phyloP scores from a whole-genome alignment of 495 filamentous ascomycete genomes.

The Trichoderma gamsii region DNA sequence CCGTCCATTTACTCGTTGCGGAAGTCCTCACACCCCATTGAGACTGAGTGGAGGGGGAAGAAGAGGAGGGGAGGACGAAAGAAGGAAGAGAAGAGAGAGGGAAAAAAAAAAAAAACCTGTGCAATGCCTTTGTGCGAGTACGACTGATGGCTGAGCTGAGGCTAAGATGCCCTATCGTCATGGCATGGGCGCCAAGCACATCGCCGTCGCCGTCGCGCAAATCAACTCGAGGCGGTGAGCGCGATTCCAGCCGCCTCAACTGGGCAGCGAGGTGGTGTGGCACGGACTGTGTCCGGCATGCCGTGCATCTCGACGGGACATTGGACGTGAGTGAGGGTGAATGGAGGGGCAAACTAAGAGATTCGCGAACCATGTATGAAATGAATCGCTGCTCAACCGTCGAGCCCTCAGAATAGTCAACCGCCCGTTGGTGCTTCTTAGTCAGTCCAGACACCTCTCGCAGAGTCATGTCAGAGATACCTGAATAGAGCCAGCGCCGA shows the following conservation, averaged over 20 bases:
- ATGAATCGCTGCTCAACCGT: neutral
- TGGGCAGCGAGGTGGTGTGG: neutral
- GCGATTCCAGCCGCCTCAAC: neutral
- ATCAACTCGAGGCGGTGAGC: conserved; percentile 7
- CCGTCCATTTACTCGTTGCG: neutral
- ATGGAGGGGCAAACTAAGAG: neutral
- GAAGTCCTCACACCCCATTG: no score
- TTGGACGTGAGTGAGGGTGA: neutral
- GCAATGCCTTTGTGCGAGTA: neutral
- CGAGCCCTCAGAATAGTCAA: neutral
- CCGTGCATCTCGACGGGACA: conserved; percentile 5
- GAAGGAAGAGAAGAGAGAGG: no score
- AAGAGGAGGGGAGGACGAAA: no score
- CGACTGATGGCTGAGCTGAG: neutral
- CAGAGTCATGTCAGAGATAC: neutral
- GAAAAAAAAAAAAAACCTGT: no score
- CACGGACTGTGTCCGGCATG: conserved; percentile 12
- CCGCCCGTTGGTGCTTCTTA: conserved; percentile 4
- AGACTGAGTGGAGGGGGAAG: no score
- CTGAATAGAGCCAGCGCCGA: neutral
- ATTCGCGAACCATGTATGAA: neutral
- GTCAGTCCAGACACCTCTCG: neutral
- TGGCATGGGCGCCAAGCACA: conserved; percentile 1
- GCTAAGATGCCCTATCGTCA: neutral
- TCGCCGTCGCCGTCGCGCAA: neutral